Percentiles rank a stretch among this genome's conserved stretches.
Conservation (phyloP, 495 filamentous ascomycete species). For the Lentithecium fluviatile region DNA sequence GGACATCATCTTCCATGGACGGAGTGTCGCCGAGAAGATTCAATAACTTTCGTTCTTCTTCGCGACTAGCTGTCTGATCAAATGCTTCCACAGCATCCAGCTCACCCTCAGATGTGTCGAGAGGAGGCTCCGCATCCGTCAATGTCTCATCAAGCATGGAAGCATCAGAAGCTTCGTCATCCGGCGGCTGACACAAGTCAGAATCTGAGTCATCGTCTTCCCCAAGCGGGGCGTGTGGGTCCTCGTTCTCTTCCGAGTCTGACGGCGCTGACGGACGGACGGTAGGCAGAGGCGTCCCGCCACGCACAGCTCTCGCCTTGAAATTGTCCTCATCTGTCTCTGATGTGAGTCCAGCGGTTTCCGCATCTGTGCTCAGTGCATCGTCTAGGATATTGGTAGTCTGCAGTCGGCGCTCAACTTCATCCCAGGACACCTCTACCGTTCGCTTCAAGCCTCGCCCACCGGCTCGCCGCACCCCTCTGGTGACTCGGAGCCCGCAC, state of each 20-base stretch:
- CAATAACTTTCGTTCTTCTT: conserved; percentile 61
- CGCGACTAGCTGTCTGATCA: conserved; percentile 52
- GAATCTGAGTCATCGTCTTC: background rate
- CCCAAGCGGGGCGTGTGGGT: background rate
- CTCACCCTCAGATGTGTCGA: conserved; percentile 39
- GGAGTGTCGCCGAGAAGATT: conserved; percentile 44
- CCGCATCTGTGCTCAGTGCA: background rate
- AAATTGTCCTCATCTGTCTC: conserved; percentile 6
- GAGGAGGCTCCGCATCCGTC: background rate
- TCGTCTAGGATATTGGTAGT: conserved; percentile 6
- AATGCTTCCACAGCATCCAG: conserved; percentile 55
- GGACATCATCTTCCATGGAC: background rate
- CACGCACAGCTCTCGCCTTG: conserved; percentile 20
- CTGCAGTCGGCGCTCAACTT: conserved; percentile 55
- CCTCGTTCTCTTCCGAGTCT: background rate
- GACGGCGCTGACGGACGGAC: background rate
- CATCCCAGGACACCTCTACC: conserved; percentile 51
- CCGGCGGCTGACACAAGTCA: background rate
- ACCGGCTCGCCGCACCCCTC: conserved; percentile 29
- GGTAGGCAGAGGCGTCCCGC: conserved; percentile 4
- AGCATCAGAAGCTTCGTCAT: conserved; percentile 15
- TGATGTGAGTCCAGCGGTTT: background rate
- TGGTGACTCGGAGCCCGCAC: conserved; percentile 57
- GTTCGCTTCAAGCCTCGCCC: conserved; percentile 25
- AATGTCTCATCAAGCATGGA: background rate